Percentiles rank a stretch among this genome's conserved stretches.
Evolutionary conservation across 345 rosid species (phyloP).

Genomic region (Lepidium aucheri): DNA sequence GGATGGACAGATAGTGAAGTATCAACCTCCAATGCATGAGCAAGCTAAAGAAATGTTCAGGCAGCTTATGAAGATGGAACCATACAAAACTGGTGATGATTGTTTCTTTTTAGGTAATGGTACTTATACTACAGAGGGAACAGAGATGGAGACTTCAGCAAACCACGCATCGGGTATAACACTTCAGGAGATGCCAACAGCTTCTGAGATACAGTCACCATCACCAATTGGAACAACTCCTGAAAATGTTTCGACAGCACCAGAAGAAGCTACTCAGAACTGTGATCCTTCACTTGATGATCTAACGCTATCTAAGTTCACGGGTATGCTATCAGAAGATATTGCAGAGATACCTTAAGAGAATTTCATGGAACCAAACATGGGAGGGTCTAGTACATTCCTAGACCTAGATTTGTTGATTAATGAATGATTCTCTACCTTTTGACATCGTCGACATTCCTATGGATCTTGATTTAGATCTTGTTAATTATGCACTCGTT

Average conservation of each 20-base stretch:
- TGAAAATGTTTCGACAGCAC: slow-evolving; percentile 37
- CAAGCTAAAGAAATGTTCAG: slow-evolving; percentile 61
- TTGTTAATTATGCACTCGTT: slow-evolving; percentile 47
- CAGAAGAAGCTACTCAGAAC: too few species aligned
- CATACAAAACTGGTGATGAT: slow-evolving; percentile 39
- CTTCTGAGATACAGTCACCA: slow-evolving; percentile 44
- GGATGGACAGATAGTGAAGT: slow-evolving; percentile 90
- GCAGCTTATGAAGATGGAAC: slow-evolving; percentile 56
- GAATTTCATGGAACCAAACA: slow-evolving; percentile 33
- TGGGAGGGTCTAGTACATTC: slow-evolving; percentile 33
- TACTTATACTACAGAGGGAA: slow-evolving; percentile 35
- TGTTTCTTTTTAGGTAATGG: slow-evolving; percentile 43
- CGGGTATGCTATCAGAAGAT: slow-evolving; percentile 46
- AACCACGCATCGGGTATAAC: slow-evolving; percentile 51
- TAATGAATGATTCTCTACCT: slow-evolving; percentile 35
- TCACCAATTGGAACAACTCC: slow-evolving; percentile 29
- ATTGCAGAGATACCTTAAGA: slow-evolving; percentile 33
- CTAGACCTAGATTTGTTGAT: slow-evolving; percentile 41
- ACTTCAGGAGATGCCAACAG: slow-evolving; percentile 70
- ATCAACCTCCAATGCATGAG: slow-evolving; percentile 72
- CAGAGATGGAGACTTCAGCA: slow-evolving; percentile 45
- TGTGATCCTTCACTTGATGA: slow-evolving; percentile 46
- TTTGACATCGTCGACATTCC: slow-evolving; percentile 49
- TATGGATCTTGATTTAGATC: slow-evolving; percentile 58
- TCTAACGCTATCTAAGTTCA: slow-evolving; percentile 35